Base-by-base conservation (phyloP, 208 protist species). In the Leishmania amazonensis region DNA sequence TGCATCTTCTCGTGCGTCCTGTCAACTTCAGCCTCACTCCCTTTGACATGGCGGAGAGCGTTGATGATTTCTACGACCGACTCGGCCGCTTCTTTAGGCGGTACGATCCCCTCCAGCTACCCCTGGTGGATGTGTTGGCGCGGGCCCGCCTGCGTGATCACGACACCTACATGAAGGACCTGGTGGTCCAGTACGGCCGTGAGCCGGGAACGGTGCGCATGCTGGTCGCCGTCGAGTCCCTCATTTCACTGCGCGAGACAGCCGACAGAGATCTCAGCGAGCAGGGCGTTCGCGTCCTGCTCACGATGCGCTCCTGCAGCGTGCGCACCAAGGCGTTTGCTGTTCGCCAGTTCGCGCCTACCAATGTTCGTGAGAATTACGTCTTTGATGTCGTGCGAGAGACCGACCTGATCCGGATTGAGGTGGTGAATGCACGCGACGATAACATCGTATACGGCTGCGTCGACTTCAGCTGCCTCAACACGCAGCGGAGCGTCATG, bases 391-490 rank as follows among this genome's bases (percentile, higher is more conserved):
- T 97, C 58, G 88, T 90, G 80, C 89, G 91, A 2, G 90, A 96
- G 76, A 97, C 93, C 7, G 94, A 97, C 78, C 89, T 96, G 78
- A 90, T 97, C 7, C 89, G 88, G 80, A 85, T 96, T 68, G 85
- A 95, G 54, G 92, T 97, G 3, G 86, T 95, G 35, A 81, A 89
- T 60, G 88, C 88, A 5, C 81, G 58, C 9, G 62, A 86, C 42
- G 82, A 89, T 40, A 42, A 77, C 15, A 77, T 90, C 15, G 84
- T 96, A 28, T 96, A 96, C 87, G 94, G 94, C 83, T 80, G 89
- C 75, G 91, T 92, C 35, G 91, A 96, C 84, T 93, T 97, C 80
- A 93, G 90, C 53, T 96, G 90, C 81, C 79, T 96, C 60, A 89
- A 91, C 75, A 94, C 92, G 53, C 91, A 96, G 79, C 86, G 91